These are phyloP conservation scores for Cucurbita maxima DNA, from an alignment of 306 rosid genomes.

Conservation along the genomic window DNA sequence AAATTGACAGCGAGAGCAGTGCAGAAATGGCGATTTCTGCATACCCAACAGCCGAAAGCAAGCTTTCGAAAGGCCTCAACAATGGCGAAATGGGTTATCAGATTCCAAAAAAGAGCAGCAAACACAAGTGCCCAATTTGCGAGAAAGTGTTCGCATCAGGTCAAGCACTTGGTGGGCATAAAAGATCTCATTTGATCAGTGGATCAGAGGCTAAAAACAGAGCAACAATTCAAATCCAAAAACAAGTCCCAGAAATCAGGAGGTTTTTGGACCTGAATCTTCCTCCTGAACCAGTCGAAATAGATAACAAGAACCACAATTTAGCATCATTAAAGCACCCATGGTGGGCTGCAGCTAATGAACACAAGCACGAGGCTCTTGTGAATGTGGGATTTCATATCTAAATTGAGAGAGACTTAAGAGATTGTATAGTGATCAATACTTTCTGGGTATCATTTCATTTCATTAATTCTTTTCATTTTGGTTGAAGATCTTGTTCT, in stretches of 20 bases:
- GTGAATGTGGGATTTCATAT: conserved; percentile 11
- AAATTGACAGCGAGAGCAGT: not conserved
- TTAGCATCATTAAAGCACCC: conserved; percentile 14
- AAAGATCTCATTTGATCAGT: conserved; percentile 10
- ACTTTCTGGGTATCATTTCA: conserved; percentile 25
- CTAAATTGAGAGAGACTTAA: conserved; percentile 5
- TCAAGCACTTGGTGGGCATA: conserved; percentile 16
- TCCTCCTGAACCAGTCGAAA: conserved; percentile 19
- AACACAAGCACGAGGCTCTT: conserved; percentile 19
- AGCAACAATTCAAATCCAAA: not conserved
- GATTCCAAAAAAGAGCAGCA: not conserved
- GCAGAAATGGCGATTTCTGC: not conserved
- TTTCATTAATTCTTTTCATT: conserved; percentile 64
- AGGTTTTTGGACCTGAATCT: conserved; percentile 11
- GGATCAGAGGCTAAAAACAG: not conserved
- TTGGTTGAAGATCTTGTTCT: conserved; percentile 16
- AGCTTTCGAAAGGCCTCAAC: not conserved
- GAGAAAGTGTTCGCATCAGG: conserved; percentile 9
- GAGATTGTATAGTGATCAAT: conserved; percentile 32
- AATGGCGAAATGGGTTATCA: not conserved
- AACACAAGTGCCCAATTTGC: conserved; percentile 14
- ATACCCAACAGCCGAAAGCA: conserved; percentile 1
- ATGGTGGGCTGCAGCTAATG: conserved; percentile 26
- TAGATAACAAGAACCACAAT: conserved; percentile 17
- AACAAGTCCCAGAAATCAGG: conserved; percentile 4